Evolutionary conservation across 2,329 filamentous ascomycete species (phyloP).

Genomic region (Cytospora mali): DNA sequence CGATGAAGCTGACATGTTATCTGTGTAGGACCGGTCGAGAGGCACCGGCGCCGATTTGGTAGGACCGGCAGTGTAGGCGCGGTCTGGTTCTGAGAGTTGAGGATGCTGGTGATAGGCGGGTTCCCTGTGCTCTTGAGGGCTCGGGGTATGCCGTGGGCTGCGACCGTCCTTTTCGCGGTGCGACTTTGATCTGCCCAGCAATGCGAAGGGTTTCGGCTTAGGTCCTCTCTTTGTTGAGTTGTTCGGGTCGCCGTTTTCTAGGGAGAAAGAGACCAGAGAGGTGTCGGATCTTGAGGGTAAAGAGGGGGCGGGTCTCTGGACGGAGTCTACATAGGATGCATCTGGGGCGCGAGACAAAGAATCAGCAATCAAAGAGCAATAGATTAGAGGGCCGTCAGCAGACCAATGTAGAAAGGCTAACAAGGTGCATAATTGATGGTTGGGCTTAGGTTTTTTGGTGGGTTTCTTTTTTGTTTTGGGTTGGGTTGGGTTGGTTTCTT

Average conservation of each 20-base stretch:
- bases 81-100: constrained; percentile 39
- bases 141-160: constrained; percentile 32
- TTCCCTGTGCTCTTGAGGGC: constrained; percentile 39
- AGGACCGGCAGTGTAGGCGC: constrained; percentile 42
- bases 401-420: neutral
- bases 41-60: constrained; percentile 65
- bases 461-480: no score
- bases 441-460: neutral
- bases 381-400: constrained; percentile 12
- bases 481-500: constrained; percentile 25
- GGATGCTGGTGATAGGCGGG: constrained; percentile 22
- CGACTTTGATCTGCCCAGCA: constrained; percentile 56
- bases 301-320: constrained; percentile 44
- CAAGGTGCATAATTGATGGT: neutral
- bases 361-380: constrained; percentile 25
- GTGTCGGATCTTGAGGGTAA: constrained; percentile 54
- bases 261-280: constrained; percentile 50
- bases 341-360: constrained; percentile 33
- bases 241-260: constrained; percentile 46
- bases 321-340: constrained; percentile 38
- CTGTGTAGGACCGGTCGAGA: constrained; percentile 68
- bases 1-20: constrained; percentile 65
- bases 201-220: constrained; percentile 59
- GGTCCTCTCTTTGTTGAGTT: constrained; percentile 43
- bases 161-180: constrained; percentile 53